Evolutionary conservation across 2,329 filamentous ascomycete genomes (phyloP), one percentile per base, ranked within the genome.

Genomic region (Lachnellula subtilissima): DNA sequence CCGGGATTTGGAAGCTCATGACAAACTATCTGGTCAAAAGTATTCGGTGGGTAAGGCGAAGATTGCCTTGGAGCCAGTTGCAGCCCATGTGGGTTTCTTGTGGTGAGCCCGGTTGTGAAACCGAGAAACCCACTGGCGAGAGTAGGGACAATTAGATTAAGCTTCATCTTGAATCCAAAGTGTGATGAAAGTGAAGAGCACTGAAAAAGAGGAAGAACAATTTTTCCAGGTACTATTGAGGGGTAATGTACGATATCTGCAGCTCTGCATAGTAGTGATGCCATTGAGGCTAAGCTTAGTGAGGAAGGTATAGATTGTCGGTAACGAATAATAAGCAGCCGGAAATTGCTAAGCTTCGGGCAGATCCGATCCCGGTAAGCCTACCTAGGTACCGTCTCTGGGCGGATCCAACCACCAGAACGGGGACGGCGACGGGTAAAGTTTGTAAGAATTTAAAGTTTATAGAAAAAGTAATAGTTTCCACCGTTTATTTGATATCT

Each of bases 21-120:
- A 63, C 62, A 35, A 43, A 65, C 62, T 19, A 54, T 61, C 55
- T 55, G 56, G 28, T 64, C 55, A 56, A 65, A 60, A 25, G 57
- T 61, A 22, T 60, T 23, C 4, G 63, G 53, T 12, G 61, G 59
- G 47, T 63, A 61, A 9, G 55, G 53, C 17, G 43, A 52, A 49
- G 45, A 48, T 56, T 58, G 25, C 51, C 46, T 12, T 36, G 7
- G 3, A 58, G 37, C 14, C 12, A 28, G 1, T 12, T 32, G 28
- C 25, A 48, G 52, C 55, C 22, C 42, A 17, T 36, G 58, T n/a
- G 11, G 25, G 36, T 22, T 39, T 45, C 22, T 25, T 42, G 22
- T 53, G 39, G n/a, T 46, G 36, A 14, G 40, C 32, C 47, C 54
- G 43, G 40, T 53, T 14, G 52, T 45, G 19, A 55, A 17, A 15